A percentile compares a stretch with the other conserved stretches of the same genome.
These are phyloP conservation scores for Tetraselmis striata DNA, from an alignment of 139 green algal species.

Conservation along the genomic window DNA sequence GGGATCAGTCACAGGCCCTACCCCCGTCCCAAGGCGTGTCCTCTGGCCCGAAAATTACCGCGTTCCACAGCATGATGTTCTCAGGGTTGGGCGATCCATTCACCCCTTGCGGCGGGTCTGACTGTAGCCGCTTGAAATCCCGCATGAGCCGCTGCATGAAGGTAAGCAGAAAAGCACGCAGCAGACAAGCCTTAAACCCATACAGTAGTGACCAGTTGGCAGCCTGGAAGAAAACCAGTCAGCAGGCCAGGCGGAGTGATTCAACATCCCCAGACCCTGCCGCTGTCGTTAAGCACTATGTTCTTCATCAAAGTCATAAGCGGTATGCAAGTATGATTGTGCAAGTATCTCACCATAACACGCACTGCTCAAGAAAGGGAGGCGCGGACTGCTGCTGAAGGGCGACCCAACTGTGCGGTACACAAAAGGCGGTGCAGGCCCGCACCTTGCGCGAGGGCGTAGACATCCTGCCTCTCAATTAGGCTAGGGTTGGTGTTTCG, in stretches of 20 bases:
- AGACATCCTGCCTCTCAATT: background rate
- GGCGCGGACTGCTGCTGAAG: too few relatives aligned
- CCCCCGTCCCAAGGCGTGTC: constrained; percentile 94
- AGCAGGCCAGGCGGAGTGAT: background rate
- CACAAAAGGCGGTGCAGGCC: too few relatives aligned
- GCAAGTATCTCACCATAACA: too few relatives aligned
- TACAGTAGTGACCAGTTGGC: too few relatives aligned
- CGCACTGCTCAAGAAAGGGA: too few relatives aligned
- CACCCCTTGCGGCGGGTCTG: constrained; percentile 90
- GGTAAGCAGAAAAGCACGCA: background rate
- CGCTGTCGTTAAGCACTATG: too few relatives aligned
- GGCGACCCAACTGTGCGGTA: too few relatives aligned
- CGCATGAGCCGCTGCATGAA: constrained; percentile 72
- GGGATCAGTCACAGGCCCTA: too few relatives aligned
- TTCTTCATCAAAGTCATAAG: too few relatives aligned
- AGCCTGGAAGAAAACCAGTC: background rate
- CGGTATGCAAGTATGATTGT: too few relatives aligned
- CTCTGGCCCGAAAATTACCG: constrained; percentile 98
- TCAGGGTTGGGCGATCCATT: constrained; percentile 83
- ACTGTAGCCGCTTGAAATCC: constrained; percentile 84
- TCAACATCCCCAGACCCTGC: background rate
- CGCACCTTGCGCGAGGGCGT: background rate
- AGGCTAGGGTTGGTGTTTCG: too few relatives aligned
- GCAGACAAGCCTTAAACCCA: background rate
- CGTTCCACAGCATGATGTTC: constrained; percentile 98